Evolutionary conservation across 2,329 filamentous ascomycete genomes (phyloP), one percentile per base, ranked within the genome.

Genomic region (Fusarium tricinctum): DNA sequence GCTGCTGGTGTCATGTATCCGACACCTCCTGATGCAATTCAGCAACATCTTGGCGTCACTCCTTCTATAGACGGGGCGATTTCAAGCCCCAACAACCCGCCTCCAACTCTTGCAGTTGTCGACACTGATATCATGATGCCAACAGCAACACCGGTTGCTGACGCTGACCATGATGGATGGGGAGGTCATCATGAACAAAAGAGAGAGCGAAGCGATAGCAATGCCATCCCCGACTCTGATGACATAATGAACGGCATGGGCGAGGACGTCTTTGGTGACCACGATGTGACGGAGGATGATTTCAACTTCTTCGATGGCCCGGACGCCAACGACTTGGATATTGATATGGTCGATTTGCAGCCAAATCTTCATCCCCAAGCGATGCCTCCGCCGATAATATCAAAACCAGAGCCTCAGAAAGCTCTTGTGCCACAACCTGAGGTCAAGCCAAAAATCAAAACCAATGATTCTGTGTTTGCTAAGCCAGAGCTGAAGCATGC

Each of bases 261-360:
- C 14, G 87, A 86, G 10, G 90, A 92, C 68, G 86, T 91, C 69
- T 93, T 92, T 78, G 89, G 85, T n/a, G 87, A 89, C n/a, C 86
- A 88, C 66, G 87, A 89, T 68, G 84, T 95, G n/a, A 94, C 91
- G 2, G 92, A 96, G 70, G 92, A 89, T 8, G 92, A 96, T 74
- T 95, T 95, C 76, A 92, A 87, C 75, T 95, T 94, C 77, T 95
- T 95, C 70, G 92, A 95, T 72, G 80, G 85, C 26, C 82, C 85
- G 5, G 81, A 76, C 4, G 79, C 77, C 13, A 77, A 79, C 23
- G 81, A 81, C 42, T 59, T 84, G 40, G 79, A 80, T 22, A 70
- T 77, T 20, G 52, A 75, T 2, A 75, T 79, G 70, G 64, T 56
- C 15, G 74, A 74, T 51, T 32, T 73, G 14, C 68, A 72, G 15